Evolutionary conservation across 148 eudicot genomes (phyloP), one percentile per base, ranked within the genome.

Genomic region (Fallopia convolvulus): DNA sequence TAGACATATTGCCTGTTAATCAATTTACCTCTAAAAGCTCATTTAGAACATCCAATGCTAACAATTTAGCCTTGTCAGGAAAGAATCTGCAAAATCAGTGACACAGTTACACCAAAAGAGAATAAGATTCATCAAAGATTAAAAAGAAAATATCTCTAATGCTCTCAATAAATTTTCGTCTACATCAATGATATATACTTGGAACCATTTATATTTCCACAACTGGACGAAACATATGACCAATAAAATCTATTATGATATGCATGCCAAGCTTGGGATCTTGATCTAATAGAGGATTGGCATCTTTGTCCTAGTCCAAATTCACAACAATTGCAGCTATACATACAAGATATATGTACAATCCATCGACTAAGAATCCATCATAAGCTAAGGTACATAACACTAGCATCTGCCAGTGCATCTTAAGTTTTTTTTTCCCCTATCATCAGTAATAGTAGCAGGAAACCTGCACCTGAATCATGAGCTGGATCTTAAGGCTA

Each of bases 11-110:
- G 36, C 68, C 14, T 26, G 8, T 61, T 26, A 61, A 44, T 66
- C 7, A 14, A 66, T 1, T 52, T 32, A 92, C 99, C 92, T 89
- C 76, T 72, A 87, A 75, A 85, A 94, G 99, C 88, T 89, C 96
- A 76, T 86, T 80, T 60, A 94, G 87, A 72, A 94, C 76, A 66
- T 85, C 86, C 72, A 75, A 55, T 13, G 99, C 99, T 88, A 92
- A 84, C 77, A 85, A 74, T 49, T 81, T 82, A 58, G 97, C 96
- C 81, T 90, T 89, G 60, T 86, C 91, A 21, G 99, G 99, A 80
- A 92, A 92, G 85, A 94, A 94, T 77, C 99, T 94, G 92, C 81
- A 80, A 65, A 77, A 68, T 41, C 41, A 65, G 30, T 32, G 15
- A 14, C 72, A 66, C 42, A 15, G 33, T 33, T 33, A 36, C 5